Evolutionary conservation across 306 rosid species (phyloP), one percentile per base, ranked within the genome.

Genomic region (Trichosanthes truncata): DNA sequence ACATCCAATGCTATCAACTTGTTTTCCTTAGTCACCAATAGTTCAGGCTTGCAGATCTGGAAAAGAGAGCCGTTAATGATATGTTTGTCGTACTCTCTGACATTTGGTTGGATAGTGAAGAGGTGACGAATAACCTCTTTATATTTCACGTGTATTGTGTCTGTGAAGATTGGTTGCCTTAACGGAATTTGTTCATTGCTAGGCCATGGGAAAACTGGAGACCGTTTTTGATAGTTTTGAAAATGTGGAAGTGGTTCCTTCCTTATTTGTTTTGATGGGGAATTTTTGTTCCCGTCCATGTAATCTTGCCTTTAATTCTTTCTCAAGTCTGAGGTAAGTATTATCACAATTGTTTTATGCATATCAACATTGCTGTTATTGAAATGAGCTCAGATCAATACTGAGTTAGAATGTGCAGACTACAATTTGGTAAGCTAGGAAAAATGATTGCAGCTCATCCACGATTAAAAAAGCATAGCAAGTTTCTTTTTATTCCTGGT

Each of bases 201-300:
- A 95, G 98, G 90, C 86, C 84, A 80, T 95, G 92, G 89, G 82
- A 84, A 92, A 92, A 89, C 88, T 92, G 36, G 87, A 76, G 87
- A 85, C 80, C 33, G 89, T 92, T 79, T 84, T 95, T 61, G 82
- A 89, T 86, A 97, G 89, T 74, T 95, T 89, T 84, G 96, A 89
- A 88, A 80, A 86, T 52, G 91, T 87, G 82, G 97, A 90, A 79
- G 87, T 92, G 73, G 97, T 91, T 80, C 97, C 97, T 80, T 89
- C 93, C 81, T 85, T 91, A 21, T 91, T 95, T 84, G 97, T 95
- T 78, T 91, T 95, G 90, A 92, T 95, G 97, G 98, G 98, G 40
- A 91, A 92, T 89, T 95, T 95, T 85, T 91, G 89, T 79, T 91
- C 97, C 80, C 91, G 60, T 71, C 96, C 97, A n/a, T 92, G 91